Conservation (phyloP, 345 rosid species). For the Aurinia saxatilis region DNA sequence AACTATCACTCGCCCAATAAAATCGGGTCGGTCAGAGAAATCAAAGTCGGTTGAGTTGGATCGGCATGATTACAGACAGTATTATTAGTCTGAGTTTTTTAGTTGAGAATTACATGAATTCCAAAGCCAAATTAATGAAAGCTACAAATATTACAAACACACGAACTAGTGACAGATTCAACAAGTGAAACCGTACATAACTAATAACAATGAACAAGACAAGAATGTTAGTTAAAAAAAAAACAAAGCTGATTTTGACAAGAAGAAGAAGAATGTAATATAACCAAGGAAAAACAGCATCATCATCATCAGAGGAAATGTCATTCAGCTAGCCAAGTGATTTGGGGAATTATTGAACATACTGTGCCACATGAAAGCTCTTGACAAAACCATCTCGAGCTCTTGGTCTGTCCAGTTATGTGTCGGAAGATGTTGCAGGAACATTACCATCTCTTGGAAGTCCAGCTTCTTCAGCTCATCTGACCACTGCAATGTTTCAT, state of each 20-base stretch:
- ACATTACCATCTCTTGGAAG: slow-evolving; percentile 98
- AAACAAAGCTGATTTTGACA: slow-evolving; percentile 14
- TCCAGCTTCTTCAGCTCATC: slow-evolving; percentile 82
- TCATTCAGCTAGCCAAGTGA: slow-evolving; percentile 48
- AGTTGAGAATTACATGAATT: neutral
- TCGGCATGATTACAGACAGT: neutral
- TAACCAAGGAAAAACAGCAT: neutral
- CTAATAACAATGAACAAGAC: slow-evolving; percentile 21
- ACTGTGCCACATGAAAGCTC: slow-evolving; percentile 90
- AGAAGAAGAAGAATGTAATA: neutral
- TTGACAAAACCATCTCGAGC: slow-evolving; percentile 85
- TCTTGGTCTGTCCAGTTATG: slow-evolving; percentile 79
- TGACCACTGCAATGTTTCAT: slow-evolving; percentile 63
- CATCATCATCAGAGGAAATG: neutral
- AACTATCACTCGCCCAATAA: neutral
- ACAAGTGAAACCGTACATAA: slow-evolving; percentile 17
- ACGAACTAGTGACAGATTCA: slow-evolving; percentile 13
- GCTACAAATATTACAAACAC: slow-evolving; percentile 26
- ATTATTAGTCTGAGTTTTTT: neutral
- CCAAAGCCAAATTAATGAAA: neutral
- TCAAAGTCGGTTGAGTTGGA: neutral
- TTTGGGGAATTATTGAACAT: slow-evolving; percentile 81
- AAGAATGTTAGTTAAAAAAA: slow-evolving; percentile 7
- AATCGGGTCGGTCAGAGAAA: neutral
- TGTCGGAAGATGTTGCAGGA: slow-evolving; percentile 94